Percentiles rank a stretch among this genome's conserved stretches.
Conservation (phyloP, 805 yeast species). For the Metschnikowia cerradonensis region DNA sequence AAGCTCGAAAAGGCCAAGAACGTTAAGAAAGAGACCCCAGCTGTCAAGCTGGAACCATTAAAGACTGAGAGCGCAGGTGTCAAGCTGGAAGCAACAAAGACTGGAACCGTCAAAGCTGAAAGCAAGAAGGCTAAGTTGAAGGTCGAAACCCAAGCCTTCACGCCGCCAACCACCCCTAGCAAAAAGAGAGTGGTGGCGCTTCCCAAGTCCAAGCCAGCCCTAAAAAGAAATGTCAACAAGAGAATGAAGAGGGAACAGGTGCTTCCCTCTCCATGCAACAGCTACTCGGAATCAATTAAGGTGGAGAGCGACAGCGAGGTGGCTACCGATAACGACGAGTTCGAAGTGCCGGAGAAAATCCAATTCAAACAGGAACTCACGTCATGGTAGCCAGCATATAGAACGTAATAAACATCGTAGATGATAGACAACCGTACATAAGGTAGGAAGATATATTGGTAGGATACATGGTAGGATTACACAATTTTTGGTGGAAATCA, state of each 20-base stretch:
- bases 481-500: too few species aligned
- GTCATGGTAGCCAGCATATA: not conserved
- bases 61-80: not conserved
- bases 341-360: not conserved
- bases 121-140: not conserved
- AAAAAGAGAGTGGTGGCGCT: constrained; percentile 18
- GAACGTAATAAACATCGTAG: not conserved
- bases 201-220: constrained; percentile 20
- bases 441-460: too few species aligned
- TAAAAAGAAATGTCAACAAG: constrained; percentile 11
- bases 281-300: constrained; percentile 23
- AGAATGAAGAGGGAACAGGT: constrained; percentile 14
- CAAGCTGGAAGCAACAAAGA: constrained; percentile 8
- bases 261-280: constrained; percentile 34
- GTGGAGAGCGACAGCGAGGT: constrained; percentile 15
- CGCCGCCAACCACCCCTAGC: constrained; percentile 35
- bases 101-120: not conserved
- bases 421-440: too few species aligned
- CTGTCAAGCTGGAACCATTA: constrained; percentile 7
- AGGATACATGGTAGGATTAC: too few species aligned
- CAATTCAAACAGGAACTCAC: constrained; percentile 2
- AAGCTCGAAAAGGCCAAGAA: constrained; percentile 25
- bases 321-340: constrained; percentile 16
- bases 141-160: constrained; percentile 14
- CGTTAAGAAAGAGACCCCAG: constrained; percentile 5